phyloP scores from a whole-genome alignment of 106 monocot species.

The Dactylorhiza incarnata region DNA sequence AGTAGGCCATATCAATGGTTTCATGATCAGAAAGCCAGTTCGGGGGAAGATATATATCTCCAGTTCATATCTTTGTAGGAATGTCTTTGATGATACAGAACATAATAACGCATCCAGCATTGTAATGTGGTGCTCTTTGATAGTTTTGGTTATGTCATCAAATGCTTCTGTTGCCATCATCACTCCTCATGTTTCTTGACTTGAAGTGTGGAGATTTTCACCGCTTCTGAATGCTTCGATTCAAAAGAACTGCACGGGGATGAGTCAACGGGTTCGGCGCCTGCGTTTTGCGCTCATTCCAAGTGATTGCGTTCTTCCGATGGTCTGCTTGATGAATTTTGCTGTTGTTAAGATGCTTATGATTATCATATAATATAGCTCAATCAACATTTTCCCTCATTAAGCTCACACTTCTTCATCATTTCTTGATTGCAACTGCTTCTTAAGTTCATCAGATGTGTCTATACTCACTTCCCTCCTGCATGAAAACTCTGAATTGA shows the following conservation, averaged over 20 bases:
- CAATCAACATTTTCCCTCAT: not conserved
- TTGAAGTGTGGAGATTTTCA: not conserved
- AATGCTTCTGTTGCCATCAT: not conserved
- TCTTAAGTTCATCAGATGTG: too few relatives aligned
- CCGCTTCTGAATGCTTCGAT: not conserved
- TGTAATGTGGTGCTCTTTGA: conserved; percentile 1
- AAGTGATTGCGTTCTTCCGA: not conserved
- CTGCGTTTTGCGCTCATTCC: not conserved
- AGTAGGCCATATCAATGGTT: not conserved
- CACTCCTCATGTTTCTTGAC: not conserved
- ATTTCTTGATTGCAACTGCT: not conserved
- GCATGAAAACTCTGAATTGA: too few relatives aligned
- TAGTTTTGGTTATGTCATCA: not conserved
- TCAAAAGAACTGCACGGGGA: too few relatives aligned
- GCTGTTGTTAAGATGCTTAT: not conserved
- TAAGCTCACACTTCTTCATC: not conserved
- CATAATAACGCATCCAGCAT: not conserved
- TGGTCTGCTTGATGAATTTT: not conserved
- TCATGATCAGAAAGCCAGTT: not conserved
- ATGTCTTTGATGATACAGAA: not conserved
- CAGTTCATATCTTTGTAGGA: not conserved
- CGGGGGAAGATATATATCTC: not conserved
- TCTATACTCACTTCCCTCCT: too few relatives aligned
- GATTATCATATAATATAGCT: not conserved
- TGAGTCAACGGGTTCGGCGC: not conserved